Evolutionary conservation across 1,284 basidiomycete genomes (phyloP).

Genomic region (Ganoderma resinaceum): DNA sequence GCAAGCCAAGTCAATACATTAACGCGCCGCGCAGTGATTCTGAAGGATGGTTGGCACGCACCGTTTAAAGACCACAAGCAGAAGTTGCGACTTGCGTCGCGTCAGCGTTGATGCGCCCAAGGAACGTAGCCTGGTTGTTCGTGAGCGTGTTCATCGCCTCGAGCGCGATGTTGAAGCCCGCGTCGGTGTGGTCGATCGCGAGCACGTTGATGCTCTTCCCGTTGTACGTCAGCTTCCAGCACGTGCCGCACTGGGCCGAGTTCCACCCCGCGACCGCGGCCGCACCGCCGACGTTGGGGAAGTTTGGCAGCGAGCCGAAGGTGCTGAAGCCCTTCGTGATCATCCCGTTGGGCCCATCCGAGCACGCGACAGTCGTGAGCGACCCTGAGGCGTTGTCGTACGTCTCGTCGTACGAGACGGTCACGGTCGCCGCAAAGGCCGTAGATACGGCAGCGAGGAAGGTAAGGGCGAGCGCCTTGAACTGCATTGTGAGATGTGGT

Average conservation of each 20-base stretch:
- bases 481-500: slow-evolving; percentile 32
- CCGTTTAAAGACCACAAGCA: slow-evolving; percentile 35
- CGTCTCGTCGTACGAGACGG: slow-evolving; percentile 47
- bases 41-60: not conserved
- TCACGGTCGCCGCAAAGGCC: slow-evolving; percentile 36
- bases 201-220: slow-evolving; percentile 47
- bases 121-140: slow-evolving; percentile 32
- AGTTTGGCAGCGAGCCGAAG: slow-evolving; percentile 54
- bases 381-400: slow-evolving; percentile 49
- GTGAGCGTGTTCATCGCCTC: slow-evolving; percentile 41
- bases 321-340: slow-evolving; percentile 49
- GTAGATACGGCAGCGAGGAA: slow-evolving; percentile 35
- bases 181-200: slow-evolving; percentile 49
- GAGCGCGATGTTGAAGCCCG: slow-evolving; percentile 49
- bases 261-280: slow-evolving; percentile 50
- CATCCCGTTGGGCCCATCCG: slow-evolving; percentile 53
- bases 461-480: slow-evolving; percentile 30
- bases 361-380: slow-evolving; percentile 53
- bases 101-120: slow-evolving; percentile 35
- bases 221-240: slow-evolving; percentile 51
- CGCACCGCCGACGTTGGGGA: slow-evolving; percentile 59
- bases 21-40: not conserved
- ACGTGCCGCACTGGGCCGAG: slow-evolving; percentile 52
- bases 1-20: not conserved
- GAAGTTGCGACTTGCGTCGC: slow-evolving; percentile 33